Percentiles rank a stretch among this genome's conserved stretches.
phyloP scores from a whole-genome alignment of 305 asterid species.

The Plantago coronopus region DNA sequence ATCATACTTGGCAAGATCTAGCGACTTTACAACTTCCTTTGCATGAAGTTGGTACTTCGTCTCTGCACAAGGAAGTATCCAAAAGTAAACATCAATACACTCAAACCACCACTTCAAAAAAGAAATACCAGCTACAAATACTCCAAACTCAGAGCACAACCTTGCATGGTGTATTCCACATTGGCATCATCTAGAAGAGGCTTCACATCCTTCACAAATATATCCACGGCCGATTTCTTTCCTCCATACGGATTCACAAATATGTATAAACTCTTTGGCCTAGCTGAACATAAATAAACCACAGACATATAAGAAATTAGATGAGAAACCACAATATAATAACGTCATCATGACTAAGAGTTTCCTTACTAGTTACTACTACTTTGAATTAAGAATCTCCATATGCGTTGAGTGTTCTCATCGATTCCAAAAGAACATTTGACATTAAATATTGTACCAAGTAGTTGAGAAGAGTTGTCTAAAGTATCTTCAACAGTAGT shows the following conservation, averaged over 20 bases:
- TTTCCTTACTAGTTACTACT: background rate
- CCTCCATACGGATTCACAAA: constrained; percentile 95
- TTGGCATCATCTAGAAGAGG: constrained; percentile 85
- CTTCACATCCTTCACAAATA: constrained; percentile 61
- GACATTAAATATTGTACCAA: no score
- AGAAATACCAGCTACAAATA: background rate
- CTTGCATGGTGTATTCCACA: constrained; percentile 61
- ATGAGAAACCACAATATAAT: background rate
- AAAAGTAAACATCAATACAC: constrained; percentile 18
- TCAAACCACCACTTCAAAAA: background rate
- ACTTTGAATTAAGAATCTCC: no score
- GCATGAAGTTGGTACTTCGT: constrained; percentile 77
- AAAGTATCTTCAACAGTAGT: no score
- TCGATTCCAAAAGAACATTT: no score
- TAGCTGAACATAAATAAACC: constrained; percentile 41
- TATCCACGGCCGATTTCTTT: constrained; percentile 60
- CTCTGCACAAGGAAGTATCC: constrained; percentile 38
- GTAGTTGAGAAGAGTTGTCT: no score
- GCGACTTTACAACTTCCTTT: constrained; percentile 59
- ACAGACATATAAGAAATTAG: background rate
- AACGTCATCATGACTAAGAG: no score
- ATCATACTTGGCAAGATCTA: constrained; percentile 67
- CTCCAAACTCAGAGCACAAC: constrained; percentile 29
- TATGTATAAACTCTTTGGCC: constrained; percentile 77
- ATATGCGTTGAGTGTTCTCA: no score